phyloP scores from a whole-genome alignment of 2,329 filamentous ascomycete genomes.

The Bipolaris zeicola region DNA sequence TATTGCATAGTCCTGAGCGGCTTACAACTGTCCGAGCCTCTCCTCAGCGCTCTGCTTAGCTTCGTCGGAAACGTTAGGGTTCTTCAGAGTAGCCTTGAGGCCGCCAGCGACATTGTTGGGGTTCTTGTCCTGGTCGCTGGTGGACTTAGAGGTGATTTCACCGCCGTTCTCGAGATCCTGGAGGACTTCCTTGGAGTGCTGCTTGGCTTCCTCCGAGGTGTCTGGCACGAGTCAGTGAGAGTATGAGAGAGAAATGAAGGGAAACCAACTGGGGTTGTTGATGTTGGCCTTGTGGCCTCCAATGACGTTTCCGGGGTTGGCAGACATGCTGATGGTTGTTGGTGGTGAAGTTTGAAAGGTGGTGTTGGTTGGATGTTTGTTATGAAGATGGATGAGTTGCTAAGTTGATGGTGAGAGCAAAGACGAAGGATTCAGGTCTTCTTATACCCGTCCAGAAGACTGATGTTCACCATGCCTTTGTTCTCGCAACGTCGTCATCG shows the following conservation, averaged over 20 bases:
- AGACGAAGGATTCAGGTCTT: not conserved
- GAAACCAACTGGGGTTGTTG: constrained; percentile 57
- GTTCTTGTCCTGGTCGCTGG: constrained; percentile 53
- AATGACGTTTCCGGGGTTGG: constrained; percentile 58
- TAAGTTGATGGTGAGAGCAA: not conserved
- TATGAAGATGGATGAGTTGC: not conserved
- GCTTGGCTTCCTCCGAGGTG: constrained; percentile 61
- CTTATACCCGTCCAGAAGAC: constrained; percentile 2
- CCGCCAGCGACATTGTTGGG: constrained; percentile 56
- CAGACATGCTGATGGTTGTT: constrained; percentile 45
- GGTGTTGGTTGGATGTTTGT: not conserved
- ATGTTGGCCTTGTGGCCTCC: constrained; percentile 66
- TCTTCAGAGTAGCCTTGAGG: constrained; percentile 55
- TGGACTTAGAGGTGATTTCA: constrained; percentile 34
- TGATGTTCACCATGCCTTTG: not conserved
- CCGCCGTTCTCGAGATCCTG: constrained; percentile 57
- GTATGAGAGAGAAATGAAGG: not conserved
- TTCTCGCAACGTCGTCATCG: not conserved
- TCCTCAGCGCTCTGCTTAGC: constrained; percentile 63
- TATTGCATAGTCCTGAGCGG: not conserved
- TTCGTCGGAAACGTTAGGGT: constrained; percentile 62
- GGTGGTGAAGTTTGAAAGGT: not conserved
- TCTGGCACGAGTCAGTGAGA: constrained; percentile 35
- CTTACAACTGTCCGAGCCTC: constrained; percentile 50
- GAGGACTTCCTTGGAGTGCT: constrained; percentile 60